Percentiles rank a stretch among this genome's conserved stretches.
Evolutionary conservation across 768 basidiomycete genomes (phyloP).

Genomic region (Lactarius sanguifluus): DNA sequence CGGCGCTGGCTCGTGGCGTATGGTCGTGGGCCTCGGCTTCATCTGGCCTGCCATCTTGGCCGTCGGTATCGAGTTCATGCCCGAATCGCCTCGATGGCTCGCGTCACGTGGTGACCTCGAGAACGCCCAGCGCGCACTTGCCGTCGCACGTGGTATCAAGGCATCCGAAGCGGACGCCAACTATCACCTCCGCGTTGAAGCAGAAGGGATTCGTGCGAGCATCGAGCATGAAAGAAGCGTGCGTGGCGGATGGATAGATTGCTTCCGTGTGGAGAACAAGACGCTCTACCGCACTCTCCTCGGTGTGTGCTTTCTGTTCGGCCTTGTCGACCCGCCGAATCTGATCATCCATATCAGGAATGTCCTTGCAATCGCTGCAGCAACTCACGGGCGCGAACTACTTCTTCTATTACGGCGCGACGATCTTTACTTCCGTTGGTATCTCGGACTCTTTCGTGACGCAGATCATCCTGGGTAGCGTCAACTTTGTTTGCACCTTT

Average conservation of each 20-base stretch:
- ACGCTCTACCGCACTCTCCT: conserved; percentile 63
- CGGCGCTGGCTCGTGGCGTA: conserved; percentile 58
- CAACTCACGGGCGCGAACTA: conserved; percentile 73
- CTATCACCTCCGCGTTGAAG: conserved; percentile 46
- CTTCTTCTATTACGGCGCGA: conserved; percentile 66
- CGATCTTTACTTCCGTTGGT: conserved; percentile 66
- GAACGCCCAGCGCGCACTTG: conserved; percentile 50
- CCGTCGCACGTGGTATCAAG: conserved; percentile 50
- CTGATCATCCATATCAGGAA: conserved; percentile 38
- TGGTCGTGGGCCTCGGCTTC: conserved; percentile 59
- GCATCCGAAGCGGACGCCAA: conserved; percentile 41
- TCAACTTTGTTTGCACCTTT: conserved; percentile 73
- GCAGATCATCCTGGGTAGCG: conserved; percentile 73
- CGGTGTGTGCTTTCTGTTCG: conserved; percentile 37
- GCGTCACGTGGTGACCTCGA: conserved; percentile 47
- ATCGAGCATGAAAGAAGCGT: conserved; percentile 49
- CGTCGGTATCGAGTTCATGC: conserved; percentile 69
- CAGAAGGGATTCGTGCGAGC: conserved; percentile 53
- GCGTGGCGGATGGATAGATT: conserved; percentile 63
- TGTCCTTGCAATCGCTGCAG: conserved; percentile 67
- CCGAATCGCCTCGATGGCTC: conserved; percentile 52
- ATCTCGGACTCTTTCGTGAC: conserved; percentile 64
- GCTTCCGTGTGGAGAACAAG: conserved; percentile 57
- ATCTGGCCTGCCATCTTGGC: conserved; percentile 62
- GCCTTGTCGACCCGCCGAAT: conserved; percentile 5